Evolutionary conservation across 2,329 filamentous ascomycete genomes (phyloP), one percentile per base, ranked within the genome.

Genomic region (Claviceps sp.): DNA sequence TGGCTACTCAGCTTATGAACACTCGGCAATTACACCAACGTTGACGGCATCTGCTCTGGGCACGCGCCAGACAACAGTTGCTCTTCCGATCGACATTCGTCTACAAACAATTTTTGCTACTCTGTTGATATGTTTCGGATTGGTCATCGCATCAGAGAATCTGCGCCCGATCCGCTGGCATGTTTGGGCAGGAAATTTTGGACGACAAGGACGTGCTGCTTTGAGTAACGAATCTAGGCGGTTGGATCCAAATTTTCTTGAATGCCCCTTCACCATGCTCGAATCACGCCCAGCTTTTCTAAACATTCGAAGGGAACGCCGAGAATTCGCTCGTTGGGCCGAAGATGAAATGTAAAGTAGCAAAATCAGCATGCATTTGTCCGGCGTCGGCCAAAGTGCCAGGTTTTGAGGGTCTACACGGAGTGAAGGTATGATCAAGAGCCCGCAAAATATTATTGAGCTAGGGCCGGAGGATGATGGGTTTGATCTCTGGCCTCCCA

Each of bases 1-100:
- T 57, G 94, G 90, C 71, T 98, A 97, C 71, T 98, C 93, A 49
- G 89, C 90, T 47, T 87, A 95, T 69, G 93, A 98, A 71, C 87
- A 95, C 71, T 85, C 88, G 6, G 76, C 82, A 22, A 78, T 95
- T 48, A 80, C 83, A 59, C 78, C 83, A 52, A 72, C 74, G 37
- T 67, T 74, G 50, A 65, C 72, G 44, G 70, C 72, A 34, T 65
- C 73, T 43, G 61, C 71, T 4, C 62, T 70, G 26, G 66, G 75
- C 4, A 68, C 72, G 34, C 61, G 69, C 20, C 62, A 70, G 14
- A 61, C 70, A 2, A 58, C 67, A 49, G 62, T 68, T 53, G 72
- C 77, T 16, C 76, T 97, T 1, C 91, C 93, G 0, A 70, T 87
- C 55, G 93, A 98, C 63, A 94, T 98, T 61, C 81, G 82, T 40